Conservation (phyloP, 2,329 filamentous ascomycete genomes). For the Neurospora sp. region DNA sequence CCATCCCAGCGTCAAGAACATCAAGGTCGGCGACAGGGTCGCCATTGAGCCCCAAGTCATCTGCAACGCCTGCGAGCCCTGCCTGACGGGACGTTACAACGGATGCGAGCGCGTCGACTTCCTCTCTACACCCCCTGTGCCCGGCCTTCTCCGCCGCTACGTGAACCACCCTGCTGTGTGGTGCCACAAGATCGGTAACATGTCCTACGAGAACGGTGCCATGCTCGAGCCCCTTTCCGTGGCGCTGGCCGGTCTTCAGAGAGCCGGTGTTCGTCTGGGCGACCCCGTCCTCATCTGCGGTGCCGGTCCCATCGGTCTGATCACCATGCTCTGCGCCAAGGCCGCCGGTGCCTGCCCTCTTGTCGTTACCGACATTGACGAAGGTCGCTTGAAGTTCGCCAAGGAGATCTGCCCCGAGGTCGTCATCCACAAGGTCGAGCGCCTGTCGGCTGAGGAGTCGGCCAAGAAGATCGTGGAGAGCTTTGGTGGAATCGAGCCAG, state of each 20-base stretch:
- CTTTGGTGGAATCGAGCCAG: conserved; percentile 72
- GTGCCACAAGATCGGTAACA: conserved; percentile 92
- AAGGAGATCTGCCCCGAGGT: conserved; percentile 72
- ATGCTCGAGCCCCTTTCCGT: conserved; percentile 86
- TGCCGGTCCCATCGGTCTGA: conserved; percentile 86
- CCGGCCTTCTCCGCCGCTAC: conserved; percentile 80
- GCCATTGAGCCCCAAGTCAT: conserved; percentile 92
- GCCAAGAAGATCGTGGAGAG: conserved; percentile 57
- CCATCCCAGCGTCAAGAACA: conserved; percentile 65
- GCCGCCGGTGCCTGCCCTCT: conserved; percentile 85
- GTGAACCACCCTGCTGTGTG: conserved; percentile 89
- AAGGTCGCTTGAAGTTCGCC: conserved; percentile 74
- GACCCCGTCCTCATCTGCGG: conserved; percentile 86
- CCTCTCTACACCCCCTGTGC: conserved; percentile 80
- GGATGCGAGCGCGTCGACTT: conserved; percentile 81
- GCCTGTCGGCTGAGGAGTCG: conserved; percentile 51
- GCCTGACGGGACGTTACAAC: conserved; percentile 88
- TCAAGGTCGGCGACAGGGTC: conserved; percentile 81
- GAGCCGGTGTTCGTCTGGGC: conserved; percentile 69
- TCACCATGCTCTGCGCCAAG: conserved; percentile 72
- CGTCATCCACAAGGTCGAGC: conserved; percentile 67
- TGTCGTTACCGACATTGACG: conserved; percentile 90
- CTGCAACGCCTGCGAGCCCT: conserved; percentile 83
- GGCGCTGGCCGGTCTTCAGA: conserved; percentile 77
- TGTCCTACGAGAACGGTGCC: conserved; percentile 86